A percentile compares a stretch with the other conserved stretches of the same genome.
Evolutionary conservation across 805 yeast genomes (phyloP).

Genomic region (Metschnikowia santaceciliae): DNA sequence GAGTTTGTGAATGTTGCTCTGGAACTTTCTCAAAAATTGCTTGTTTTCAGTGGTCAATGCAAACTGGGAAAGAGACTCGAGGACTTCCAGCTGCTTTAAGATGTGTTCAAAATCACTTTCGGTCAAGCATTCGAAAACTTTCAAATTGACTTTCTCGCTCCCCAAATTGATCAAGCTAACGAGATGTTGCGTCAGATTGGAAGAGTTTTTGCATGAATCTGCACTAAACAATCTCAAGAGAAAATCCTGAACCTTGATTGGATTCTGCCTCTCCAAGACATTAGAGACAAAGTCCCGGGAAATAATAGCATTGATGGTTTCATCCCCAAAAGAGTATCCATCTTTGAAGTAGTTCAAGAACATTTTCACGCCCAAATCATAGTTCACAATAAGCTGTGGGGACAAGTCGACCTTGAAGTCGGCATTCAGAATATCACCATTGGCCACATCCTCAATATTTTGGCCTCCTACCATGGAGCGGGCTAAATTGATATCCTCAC

Average conservation of each 20-base stretch:
- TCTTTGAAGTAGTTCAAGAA: slow-evolving; percentile 27
- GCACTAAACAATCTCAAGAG: slow-evolving; percentile 19
- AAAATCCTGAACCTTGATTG: slow-evolving; percentile 19
- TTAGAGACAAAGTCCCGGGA: slow-evolving; percentile 25
- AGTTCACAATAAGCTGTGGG: slow-evolving; percentile 25
- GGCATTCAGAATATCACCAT: not conserved
- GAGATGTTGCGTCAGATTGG: slow-evolving; percentile 6
- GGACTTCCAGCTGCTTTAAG: slow-evolving; percentile 5
- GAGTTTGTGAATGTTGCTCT: slow-evolving; percentile 10
- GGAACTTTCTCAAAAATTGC: slow-evolving; percentile 18
- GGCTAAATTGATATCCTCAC: not conserved
- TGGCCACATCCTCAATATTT: not conserved
- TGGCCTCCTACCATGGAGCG: not conserved
- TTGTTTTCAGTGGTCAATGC: slow-evolving; percentile 17
- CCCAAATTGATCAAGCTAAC: slow-evolving; percentile 18
- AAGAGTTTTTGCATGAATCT: not conserved
- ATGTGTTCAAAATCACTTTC: slow-evolving; percentile 7
- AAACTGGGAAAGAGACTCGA: slow-evolving; percentile 6
- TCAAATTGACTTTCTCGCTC: slow-evolving; percentile 26
- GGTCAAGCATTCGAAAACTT: slow-evolving; percentile 18
- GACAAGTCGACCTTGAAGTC: slow-evolving; percentile 24
- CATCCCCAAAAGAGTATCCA: slow-evolving; percentile 29
- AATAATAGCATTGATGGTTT: slow-evolving; percentile 31
- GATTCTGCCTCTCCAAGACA: slow-evolving; percentile 16
- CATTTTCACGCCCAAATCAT: slow-evolving; percentile 21